Conservation (phyloP, 306 rosid genomes). For the peach (Prunus persica) region Prunus_persica_NCBIv2 NC_034016.1:22446001-22446500, state of each 20-base stretch:
- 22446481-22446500: constrained; percentile 26
- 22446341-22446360: constrained; percentile 28
- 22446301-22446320: constrained; percentile 23
- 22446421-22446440: constrained; percentile 30
- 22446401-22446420: constrained; percentile 30
- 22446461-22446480: constrained; percentile 32
- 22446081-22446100: constrained; percentile 33
- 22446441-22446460: constrained; percentile 30
- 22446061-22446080: constrained; percentile 22
- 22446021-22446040: constrained; percentile 24
- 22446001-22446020: constrained; percentile 32
- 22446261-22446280: constrained; percentile 28
- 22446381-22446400: constrained; percentile 23
- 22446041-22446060: constrained; percentile 30
- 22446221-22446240: constrained; percentile 27
- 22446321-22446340: constrained; percentile 28
- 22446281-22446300: constrained; percentile 29
- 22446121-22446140: constrained; percentile 6
- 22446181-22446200: constrained; percentile 16
- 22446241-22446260: constrained; percentile 22
- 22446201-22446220: constrained; percentile 26
- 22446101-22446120: constrained; percentile 23
- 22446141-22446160: constrained; percentile 11
- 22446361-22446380: constrained; percentile 28
- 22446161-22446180: constrained; percentile 20